These are phyloP conservation scores for Lasiosphaeria ovina DNA, from an alignment of 495 filamentous ascomycete genomes.

Conservation along the genomic window DNA sequence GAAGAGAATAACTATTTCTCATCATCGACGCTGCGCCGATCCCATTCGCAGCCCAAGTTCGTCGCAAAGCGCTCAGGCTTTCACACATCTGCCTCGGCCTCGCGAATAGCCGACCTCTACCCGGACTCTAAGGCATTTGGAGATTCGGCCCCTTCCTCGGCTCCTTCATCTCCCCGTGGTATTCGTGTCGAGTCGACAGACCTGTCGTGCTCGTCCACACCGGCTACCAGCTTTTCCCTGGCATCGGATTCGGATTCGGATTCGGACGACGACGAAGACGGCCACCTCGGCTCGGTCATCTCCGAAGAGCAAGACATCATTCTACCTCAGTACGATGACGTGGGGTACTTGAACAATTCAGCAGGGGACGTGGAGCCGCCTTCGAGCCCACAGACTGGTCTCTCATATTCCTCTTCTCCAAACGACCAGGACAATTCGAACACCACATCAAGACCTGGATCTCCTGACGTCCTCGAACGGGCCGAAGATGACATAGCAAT, in stretches of 20 bases:
- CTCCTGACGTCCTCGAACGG: constrained; percentile 43
- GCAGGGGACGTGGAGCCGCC: constrained; percentile 50
- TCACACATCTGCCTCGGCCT: constrained; percentile 43
- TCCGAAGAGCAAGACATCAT: constrained; percentile 36
- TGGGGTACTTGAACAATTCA: constrained; percentile 40
- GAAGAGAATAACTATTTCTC: constrained; percentile 48
- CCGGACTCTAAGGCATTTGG: constrained; percentile 32
- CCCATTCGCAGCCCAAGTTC: constrained; percentile 49
- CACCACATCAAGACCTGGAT: constrained; percentile 46
- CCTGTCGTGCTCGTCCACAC: constrained; percentile 52
- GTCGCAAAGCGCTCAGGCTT: constrained; percentile 33
- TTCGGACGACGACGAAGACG: background rate
- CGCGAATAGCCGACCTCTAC: constrained; percentile 39
- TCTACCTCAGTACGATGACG: constrained; percentile 58
- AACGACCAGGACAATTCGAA: constrained; percentile 44
- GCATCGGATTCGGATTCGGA: constrained; percentile 50
- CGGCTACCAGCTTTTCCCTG: constrained; percentile 63
- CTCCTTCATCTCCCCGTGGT: constrained; percentile 44
- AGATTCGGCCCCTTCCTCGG: constrained; percentile 49
- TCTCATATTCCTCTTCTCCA: constrained; percentile 47
- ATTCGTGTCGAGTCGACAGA: constrained; percentile 39
- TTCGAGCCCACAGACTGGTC: constrained; percentile 40
- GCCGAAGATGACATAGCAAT: constrained; percentile 84
- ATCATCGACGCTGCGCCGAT: constrained; percentile 42
- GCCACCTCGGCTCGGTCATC: constrained; percentile 24